These are phyloP conservation scores for Aspergillus fumigatus DNA, from an alignment of 2,329 filamentous ascomycete genomes.

Conservation along the genomic window DNA sequence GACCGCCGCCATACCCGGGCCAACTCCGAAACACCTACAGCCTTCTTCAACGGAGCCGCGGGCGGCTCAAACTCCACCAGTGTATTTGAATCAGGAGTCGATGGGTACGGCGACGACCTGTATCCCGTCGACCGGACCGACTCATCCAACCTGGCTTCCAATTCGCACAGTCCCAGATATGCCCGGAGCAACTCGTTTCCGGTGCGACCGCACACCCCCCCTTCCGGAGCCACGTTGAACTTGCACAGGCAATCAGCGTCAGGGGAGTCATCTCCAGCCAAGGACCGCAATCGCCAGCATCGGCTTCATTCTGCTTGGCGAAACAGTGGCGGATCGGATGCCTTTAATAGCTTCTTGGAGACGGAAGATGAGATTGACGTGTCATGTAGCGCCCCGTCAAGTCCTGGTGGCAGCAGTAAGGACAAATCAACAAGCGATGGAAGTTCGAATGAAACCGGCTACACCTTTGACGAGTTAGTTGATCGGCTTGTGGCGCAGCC, in stretches of 20 bases:
- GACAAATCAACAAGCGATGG: slow-evolving; percentile 30
- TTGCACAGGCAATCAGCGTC: slow-evolving; percentile 26
- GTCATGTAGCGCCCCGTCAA: slow-evolving; percentile 22
- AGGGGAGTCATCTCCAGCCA: slow-evolving; percentile 26
- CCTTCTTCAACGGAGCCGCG: slow-evolving; percentile 49
- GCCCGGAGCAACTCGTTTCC: slow-evolving; percentile 48
- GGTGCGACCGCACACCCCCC: slow-evolving; percentile 45
- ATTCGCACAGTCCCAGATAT: slow-evolving; percentile 35
- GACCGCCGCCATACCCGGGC: slow-evolving; percentile 64
- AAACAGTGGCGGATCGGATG: slow-evolving; percentile 37
- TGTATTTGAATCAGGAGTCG: slow-evolving; percentile 31
- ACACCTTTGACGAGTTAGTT: slow-evolving; percentile 64
- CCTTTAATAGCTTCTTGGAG: slow-evolving; percentile 39
- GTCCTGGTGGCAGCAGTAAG: slow-evolving; percentile 23
- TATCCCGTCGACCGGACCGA: slow-evolving; percentile 26
- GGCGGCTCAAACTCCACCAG: slow-evolving; percentile 27
- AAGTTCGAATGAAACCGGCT: slow-evolving; percentile 32
- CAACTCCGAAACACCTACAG: slow-evolving; percentile 61
- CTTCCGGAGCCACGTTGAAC: slow-evolving; percentile 33
- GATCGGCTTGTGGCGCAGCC: slow-evolving; percentile 80
- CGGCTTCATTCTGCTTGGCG: slow-evolving; percentile 35
- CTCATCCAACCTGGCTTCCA: slow-evolving; percentile 35
- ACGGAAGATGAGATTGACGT: slow-evolving; percentile 41
- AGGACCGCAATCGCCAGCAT: slow-evolving; percentile 28
- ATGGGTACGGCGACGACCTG: slow-evolving; percentile 31